A percentile compares a stretch with the other conserved stretches of the same genome.
These are phyloP conservation scores for Tricholoma furcatifolium DNA, from an alignment of 768 basidiomycete species.

Conservation along the genomic window DNA sequence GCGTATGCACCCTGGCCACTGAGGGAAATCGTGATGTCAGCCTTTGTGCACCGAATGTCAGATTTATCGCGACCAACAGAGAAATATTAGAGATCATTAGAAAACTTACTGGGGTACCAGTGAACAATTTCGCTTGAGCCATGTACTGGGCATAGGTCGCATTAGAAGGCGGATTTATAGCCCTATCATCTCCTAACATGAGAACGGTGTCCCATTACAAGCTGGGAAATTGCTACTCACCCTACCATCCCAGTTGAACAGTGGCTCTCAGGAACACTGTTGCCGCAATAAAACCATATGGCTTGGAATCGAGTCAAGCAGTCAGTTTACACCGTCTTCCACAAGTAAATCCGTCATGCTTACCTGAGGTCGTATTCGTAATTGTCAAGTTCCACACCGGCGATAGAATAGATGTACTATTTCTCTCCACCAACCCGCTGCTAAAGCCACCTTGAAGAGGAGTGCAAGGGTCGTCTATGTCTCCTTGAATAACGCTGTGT, in stretches of 20 bases:
- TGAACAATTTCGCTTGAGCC: constrained; percentile 28
- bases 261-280: constrained; percentile 32
- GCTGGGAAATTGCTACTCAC: constrained; percentile 19
- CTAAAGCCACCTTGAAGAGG: constrained; percentile 40
- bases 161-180: constrained; percentile 35
- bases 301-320: constrained; percentile 13
- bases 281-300: constrained; percentile 39
- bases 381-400: constrained; percentile 34
- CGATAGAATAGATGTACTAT: constrained; percentile 16
- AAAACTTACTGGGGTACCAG: constrained; percentile 24
- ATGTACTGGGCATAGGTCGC: constrained; percentile 22
- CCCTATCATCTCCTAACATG: constrained; percentile 19
- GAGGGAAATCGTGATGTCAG: constrained; percentile 21
- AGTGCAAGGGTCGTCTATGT: constrained; percentile 35
- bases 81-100: neutral
- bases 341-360: constrained; percentile 7
- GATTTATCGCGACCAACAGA: neutral
- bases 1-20: constrained; percentile 35
- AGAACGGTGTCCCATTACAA: neutral
- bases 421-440: constrained; percentile 27
- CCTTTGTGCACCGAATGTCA: constrained; percentile 17
- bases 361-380: constrained; percentile 29
- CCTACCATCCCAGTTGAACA: constrained; percentile 41
- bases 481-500: constrained; percentile 41
- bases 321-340: neutral